Evolutionary conservation across 257 asterid genomes (phyloP).

Genomic region (Anisodus acutangulus): DNA sequence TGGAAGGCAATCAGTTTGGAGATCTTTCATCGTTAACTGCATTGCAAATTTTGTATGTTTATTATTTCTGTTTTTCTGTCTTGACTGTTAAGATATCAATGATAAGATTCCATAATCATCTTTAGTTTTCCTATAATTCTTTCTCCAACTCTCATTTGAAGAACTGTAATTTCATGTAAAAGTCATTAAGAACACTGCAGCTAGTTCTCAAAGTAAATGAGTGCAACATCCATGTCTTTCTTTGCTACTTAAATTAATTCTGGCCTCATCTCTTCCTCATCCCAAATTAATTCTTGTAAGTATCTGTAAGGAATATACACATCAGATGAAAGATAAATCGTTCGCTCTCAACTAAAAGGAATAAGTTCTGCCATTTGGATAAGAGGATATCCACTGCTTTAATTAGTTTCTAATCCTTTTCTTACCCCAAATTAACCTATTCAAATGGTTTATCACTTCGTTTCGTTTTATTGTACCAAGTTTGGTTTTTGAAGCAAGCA

Average conservation of each 20-base stretch:
- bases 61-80: constrained; percentile 26
- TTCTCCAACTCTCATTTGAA: constrained; percentile 15
- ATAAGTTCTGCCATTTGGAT: background rate
- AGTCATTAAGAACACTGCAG: background rate
- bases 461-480: background rate
- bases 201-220: background rate
- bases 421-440: constrained; percentile 7
- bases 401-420: background rate
- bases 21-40: constrained; percentile 67
- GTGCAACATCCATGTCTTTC: constrained; percentile 10
- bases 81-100: constrained; percentile 9
- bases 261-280: background rate
- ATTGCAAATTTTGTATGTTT: constrained; percentile 61
- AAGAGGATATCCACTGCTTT: background rate
- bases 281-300: background rate
- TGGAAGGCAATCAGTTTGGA: constrained; percentile 62
- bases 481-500: background rate
- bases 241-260: constrained; percentile 4
- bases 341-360: background rate
- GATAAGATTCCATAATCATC: background rate
- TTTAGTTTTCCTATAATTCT: background rate
- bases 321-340: background rate
- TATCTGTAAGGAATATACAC: background rate
- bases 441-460: background rate
- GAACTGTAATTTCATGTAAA: constrained; percentile 19